phyloP scores from a whole-genome alignment of 345 rosid genomes.

The Gossypium thurberi region DNA sequence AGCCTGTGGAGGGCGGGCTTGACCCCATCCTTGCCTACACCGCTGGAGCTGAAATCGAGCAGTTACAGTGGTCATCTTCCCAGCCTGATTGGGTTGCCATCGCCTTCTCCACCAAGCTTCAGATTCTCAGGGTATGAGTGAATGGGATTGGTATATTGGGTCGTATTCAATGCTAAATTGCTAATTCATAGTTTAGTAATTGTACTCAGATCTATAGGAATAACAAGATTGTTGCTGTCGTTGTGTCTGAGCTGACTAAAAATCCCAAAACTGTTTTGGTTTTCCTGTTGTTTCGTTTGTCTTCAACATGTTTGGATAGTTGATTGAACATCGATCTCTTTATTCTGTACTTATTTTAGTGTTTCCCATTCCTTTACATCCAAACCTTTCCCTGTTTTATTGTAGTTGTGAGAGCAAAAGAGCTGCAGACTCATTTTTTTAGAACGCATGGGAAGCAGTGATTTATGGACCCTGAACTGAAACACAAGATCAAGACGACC shows the following conservation, averaged over 20 bases:
- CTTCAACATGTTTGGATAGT: not conserved
- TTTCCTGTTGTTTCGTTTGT: not conserved
- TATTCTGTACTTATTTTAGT: not conserved
- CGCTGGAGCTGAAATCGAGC: conserved; percentile 95
- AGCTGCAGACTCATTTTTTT: conserved; percentile 5
- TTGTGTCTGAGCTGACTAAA: not conserved
- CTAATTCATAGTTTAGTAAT: not conserved
- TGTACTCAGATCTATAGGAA: not conserved
- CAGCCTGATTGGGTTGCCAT: conserved; percentile 99
- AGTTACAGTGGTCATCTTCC: conserved; percentile 93
- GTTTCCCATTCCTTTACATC: conserved; percentile 7
- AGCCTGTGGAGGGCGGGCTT: conserved; percentile 90
- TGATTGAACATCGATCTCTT: not conserved
- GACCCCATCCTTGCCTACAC: conserved; percentile 94
- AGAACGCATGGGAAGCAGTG: conserved; percentile 1
- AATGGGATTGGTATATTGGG: not conserved
- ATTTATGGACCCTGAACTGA: conserved; percentile 2
- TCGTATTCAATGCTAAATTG: not conserved
- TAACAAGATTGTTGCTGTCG: not conserved
- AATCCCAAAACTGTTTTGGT: not conserved
- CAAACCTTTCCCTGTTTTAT: conserved; percentile 2
- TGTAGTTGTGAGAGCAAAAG: conserved; percentile 10
- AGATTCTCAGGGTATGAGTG: conserved; percentile 87
- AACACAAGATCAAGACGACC: not conserved
- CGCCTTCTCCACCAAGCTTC: conserved; percentile 87